A percentile compares a stretch with the other conserved stretches of the same genome.
Conservation (phyloP, 768 basidiomycete species). For the Pilatotrama ljubarskyi region DNA sequence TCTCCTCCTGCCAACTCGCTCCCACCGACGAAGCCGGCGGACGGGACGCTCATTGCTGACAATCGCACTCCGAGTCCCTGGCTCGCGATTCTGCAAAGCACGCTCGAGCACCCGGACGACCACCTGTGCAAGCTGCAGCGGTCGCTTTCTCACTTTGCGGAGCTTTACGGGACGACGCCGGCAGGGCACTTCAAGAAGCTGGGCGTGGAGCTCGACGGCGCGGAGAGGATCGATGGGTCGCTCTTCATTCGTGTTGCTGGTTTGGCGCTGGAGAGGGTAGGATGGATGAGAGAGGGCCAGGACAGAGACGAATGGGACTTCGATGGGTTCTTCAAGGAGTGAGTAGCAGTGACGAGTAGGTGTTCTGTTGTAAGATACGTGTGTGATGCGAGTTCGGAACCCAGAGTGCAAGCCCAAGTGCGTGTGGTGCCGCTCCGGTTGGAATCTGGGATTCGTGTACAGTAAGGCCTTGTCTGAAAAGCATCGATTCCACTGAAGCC, state of each 20-base stretch:
- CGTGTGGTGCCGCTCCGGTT: no score
- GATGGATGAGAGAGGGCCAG: conserved; percentile 43
- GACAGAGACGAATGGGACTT: conserved; percentile 28
- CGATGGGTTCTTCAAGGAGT: conserved; percentile 29
- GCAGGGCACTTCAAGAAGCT: conserved; percentile 31
- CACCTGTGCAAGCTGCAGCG: conserved; percentile 50
- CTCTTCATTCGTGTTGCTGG: conserved; percentile 59
- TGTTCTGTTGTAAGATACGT: neutral
- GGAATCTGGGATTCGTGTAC: no score
- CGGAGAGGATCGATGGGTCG: conserved; percentile 55
- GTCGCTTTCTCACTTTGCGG: conserved; percentile 46
- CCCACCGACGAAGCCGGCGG: conserved; percentile 23
- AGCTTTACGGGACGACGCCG: conserved; percentile 43
- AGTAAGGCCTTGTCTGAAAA: no score
- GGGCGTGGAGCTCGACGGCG: conserved; percentile 39
- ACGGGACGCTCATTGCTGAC: conserved; percentile 33
- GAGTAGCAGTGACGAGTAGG: neutral
- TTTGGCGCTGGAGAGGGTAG: conserved; percentile 35
- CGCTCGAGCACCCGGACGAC: conserved; percentile 58
- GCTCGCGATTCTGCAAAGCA: conserved; percentile 51
- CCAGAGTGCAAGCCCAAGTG: no score
- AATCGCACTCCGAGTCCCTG: conserved; percentile 52
- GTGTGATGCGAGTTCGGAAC: neutral
- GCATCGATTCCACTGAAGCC: no score
- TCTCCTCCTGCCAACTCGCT: conserved; percentile 27